Percentiles rank a stretch among this genome's conserved stretches.
Evolutionary conservation across 345 rosid genomes (phyloP).

Genomic region (Aquilaria malaccensis): DNA sequence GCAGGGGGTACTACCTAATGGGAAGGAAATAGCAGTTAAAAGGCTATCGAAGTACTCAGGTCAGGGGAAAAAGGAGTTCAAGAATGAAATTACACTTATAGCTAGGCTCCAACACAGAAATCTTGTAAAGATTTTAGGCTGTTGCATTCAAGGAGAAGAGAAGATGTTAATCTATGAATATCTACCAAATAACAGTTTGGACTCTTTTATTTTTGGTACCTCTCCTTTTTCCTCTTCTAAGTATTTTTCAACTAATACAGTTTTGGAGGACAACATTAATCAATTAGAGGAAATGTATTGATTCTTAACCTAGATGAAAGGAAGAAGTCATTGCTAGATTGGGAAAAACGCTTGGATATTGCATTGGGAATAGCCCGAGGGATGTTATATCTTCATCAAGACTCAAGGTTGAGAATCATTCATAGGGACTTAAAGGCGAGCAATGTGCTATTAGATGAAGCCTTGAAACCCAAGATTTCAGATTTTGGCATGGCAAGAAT

Average conservation of each 20-base stretch:
- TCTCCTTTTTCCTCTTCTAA: slow-evolving; percentile 3
- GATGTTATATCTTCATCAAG: slow-evolving; percentile 61
- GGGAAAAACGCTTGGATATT: slow-evolving; percentile 50
- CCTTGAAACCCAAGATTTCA: slow-evolving; percentile 51
- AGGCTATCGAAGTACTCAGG: slow-evolving; percentile 42
- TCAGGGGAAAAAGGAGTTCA: slow-evolving; percentile 46
- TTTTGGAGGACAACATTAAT: no score
- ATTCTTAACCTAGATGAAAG: slow-evolving; percentile 24
- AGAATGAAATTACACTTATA: slow-evolving; percentile 32
- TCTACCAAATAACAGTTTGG: slow-evolving; percentile 58
- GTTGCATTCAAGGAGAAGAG: slow-evolving; percentile 46
- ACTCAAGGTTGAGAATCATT: slow-evolving; percentile 66
- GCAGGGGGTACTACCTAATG: slow-evolving; percentile 33
- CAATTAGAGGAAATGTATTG: neutral
- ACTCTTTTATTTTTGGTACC: slow-evolving; percentile 44
- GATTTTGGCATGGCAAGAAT: slow-evolving; percentile 70
- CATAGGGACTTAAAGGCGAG: slow-evolving; percentile 70
- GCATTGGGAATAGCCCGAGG: slow-evolving; percentile 60
- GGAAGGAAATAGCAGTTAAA: slow-evolving; percentile 46
- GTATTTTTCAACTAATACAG: neutral
- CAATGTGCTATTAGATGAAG: slow-evolving; percentile 44
- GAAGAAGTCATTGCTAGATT: slow-evolving; percentile 28
- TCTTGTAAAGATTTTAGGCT: slow-evolving; percentile 64
- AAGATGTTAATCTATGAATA: slow-evolving; percentile 60
- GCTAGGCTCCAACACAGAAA: slow-evolving; percentile 66